phyloP scores from a whole-genome alignment of 176 grass and related monocot species.

The maize (Zea mays) region Zm-B73-REFERENCE-NAM-5.0 NC_050099.1:58821501-58822000 shows the following conservation, averaged over 20 bases:
- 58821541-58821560: too few relatives aligned
- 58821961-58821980: too few relatives aligned
- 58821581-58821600: too few relatives aligned
- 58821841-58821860: too few relatives aligned
- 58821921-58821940: background rate
- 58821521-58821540: too few relatives aligned
- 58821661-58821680: background rate
- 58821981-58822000: too few relatives aligned
- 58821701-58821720: conserved; percentile 86
- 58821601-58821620: too few relatives aligned
- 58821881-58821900: background rate
- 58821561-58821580: too few relatives aligned
- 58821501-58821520: background rate
- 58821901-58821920: background rate
- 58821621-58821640: conserved; percentile 34
- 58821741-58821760: conserved; percentile 67
- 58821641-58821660: background rate
- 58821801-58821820: too few relatives aligned
- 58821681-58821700: conserved; percentile 28
- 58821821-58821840: too few relatives aligned
- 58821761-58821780: too few relatives aligned
- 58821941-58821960: background rate
- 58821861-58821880: conserved; percentile 3
- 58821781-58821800: too few relatives aligned
- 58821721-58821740: conserved; percentile 81